Percentiles rank a stretch among this genome's conserved stretches.
These are phyloP conservation scores for Mycena haematopus DNA, from an alignment of 768 basidiomycete species.

Conservation along the genomic window DNA sequence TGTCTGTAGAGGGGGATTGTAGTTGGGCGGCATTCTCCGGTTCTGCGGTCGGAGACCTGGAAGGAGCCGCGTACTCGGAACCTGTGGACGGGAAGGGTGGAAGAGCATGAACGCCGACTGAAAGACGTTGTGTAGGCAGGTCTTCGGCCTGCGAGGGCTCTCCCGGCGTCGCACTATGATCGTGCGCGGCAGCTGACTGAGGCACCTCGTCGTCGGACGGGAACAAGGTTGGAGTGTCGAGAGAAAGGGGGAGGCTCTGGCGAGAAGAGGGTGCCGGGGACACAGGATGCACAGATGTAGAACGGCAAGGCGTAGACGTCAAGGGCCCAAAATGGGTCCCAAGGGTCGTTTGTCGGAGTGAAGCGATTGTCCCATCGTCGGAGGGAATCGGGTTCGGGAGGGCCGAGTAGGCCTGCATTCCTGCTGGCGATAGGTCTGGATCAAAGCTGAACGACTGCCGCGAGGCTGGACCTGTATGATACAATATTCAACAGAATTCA, in stretches of 20 bases:
- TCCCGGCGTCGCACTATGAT: not conserved
- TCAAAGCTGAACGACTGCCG: not conserved
- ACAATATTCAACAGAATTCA: not conserved
- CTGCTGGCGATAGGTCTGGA: conserved; percentile 10
- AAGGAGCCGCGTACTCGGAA: not conserved
- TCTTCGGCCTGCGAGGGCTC: not conserved
- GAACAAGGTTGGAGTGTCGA: not conserved
- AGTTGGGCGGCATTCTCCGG: not conserved
- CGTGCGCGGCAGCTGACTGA: not conserved
- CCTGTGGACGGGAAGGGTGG: not conserved
- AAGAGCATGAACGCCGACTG: not conserved
- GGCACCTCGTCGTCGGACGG: not conserved
- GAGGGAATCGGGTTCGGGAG: conserved; percentile 5
- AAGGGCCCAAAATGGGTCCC: not conserved
- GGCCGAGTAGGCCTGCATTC: conserved; percentile 6
- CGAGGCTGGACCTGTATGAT: conserved; percentile 2
- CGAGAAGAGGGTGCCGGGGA: conserved; percentile 14
- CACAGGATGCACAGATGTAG: conserved; percentile 4
- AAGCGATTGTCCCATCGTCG: conserved; percentile 11
- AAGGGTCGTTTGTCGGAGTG: conserved; percentile 11
- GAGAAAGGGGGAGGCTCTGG: not conserved
- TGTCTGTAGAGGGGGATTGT: conserved; percentile 15
- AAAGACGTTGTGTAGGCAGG: not conserved
- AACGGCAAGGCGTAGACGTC: conserved; percentile 10
- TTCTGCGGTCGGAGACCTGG: not conserved